These are phyloP conservation scores for Candida boleticola DNA, from an alignment of 805 yeast species.

Conservation along the genomic window DNA sequence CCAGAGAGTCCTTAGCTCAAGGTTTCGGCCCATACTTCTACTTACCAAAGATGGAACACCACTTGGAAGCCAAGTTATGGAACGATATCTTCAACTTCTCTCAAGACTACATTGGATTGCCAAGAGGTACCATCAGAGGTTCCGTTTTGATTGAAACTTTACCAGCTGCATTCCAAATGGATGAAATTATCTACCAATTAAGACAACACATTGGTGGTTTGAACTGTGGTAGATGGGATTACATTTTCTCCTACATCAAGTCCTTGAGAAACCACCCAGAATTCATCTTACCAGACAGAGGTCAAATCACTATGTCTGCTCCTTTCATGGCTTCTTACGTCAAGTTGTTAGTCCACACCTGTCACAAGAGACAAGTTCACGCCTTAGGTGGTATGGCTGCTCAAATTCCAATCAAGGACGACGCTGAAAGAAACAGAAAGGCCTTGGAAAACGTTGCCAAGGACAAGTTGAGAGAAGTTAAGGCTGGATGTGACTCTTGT, in stretches of 20 bases:
- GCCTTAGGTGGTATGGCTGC: slow-evolving; percentile 28
- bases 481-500: slow-evolving; percentile 82
- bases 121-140: slow-evolving; percentile 20
- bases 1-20: slow-evolving; percentile 12
- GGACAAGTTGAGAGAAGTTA: slow-evolving; percentile 58
- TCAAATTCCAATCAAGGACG: slow-evolving; percentile 21
- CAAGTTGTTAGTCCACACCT: slow-evolving; percentile 16
- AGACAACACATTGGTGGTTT: slow-evolving; percentile 18
- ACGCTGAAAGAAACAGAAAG: slow-evolving; percentile 13
- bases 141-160: slow-evolving; percentile 20
- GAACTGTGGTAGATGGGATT: slow-evolving; percentile 25
- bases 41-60: slow-evolving; percentile 22
- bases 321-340: slow-evolving; percentile 21
- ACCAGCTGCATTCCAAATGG: slow-evolving; percentile 24
- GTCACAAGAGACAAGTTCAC: slow-evolving; percentile 21
- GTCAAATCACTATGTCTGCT: slow-evolving; percentile 19
- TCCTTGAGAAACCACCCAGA: slow-evolving; percentile 15
- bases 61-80: slow-evolving; percentile 22
- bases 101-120: slow-evolving; percentile 15
- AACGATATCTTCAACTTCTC: slow-evolving; percentile 19
- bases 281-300: slow-evolving; percentile 19
- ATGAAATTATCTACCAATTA: slow-evolving; percentile 20
- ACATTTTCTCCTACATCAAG: slow-evolving; percentile 20
- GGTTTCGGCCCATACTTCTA: slow-evolving; percentile 22
- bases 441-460: slow-evolving; percentile 17